Base-by-base conservation (phyloP, 257 asterid species). In the Fraxinus cuspidata region DNA sequence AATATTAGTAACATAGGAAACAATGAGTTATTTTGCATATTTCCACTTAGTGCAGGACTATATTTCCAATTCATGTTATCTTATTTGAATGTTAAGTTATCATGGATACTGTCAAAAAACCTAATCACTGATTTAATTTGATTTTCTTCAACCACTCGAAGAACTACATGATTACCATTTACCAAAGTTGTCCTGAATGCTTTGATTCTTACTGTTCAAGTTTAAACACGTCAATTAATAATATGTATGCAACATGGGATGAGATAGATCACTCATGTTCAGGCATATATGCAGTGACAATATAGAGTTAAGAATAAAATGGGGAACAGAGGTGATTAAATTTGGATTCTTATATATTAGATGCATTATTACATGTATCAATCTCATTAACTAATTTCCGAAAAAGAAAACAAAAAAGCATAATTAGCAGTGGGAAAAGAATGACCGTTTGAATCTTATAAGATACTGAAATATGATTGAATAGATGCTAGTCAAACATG, bases 401-500 rank as follows among this genome's bases (percentile, higher is more conserved):
- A 63, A 10, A 58, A 11, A 0, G 15, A 63, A 23, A 60, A n/a
- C 2, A 53, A 16, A 23, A 60, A 60, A 7, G 16, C 31, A 60
- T 0, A 23, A 25, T 60, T 32, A 60, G 32, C 15, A 21, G 32
- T n/a, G 65, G 51, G 65, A n/a, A 56, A 56, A n/a, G 4, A 56
- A 56, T 56, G 27, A 56, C 27, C 2, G 28, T 5, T 56, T 4
- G 12, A 53, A 6, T 53, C 3, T 53, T 56, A 56, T n/a, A 56
- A n/a, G 27, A 56, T 56, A 56, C 4, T 1, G 27, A 63, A 27
- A 63, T 63, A 23, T 63, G 69, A 63, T 63, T 18, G 34, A 27
- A 63, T 23, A 63, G 34, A 23, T 63, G 69, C 29, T 63, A 63
- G 35, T 27, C n/a, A 63, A 4, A 23, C 28, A 28, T 70, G 83